phyloP scores from a whole-genome alignment of 1,139 yeast genomes.

The Kluyveromyces marxianus region DNA sequence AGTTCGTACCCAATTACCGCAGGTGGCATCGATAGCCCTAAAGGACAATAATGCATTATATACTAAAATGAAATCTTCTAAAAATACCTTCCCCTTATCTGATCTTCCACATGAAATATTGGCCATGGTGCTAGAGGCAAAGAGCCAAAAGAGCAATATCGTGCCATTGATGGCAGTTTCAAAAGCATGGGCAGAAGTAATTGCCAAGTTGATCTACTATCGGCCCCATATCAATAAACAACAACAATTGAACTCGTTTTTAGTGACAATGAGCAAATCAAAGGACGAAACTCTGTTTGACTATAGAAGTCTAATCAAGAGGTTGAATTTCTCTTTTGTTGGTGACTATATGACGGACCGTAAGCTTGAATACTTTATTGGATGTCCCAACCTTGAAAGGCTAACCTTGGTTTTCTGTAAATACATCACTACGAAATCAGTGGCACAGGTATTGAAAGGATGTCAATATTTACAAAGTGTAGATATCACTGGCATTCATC shows the following conservation, averaged over 20 bases:
- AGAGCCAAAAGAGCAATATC: slow-evolving; percentile 57
- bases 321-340: slow-evolving; percentile 74
- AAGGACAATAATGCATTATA: background rate
- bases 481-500: slow-evolving; percentile 81
- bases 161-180: slow-evolving; percentile 69
- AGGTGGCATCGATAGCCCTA: slow-evolving; percentile 1
- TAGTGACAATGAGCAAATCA: slow-evolving; percentile 46
- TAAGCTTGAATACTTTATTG: slow-evolving; percentile 45
- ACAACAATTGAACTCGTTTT: slow-evolving; percentile 41
- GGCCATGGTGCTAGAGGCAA: slow-evolving; percentile 58
- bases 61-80: background rate
- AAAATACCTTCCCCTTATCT: slow-evolving; percentile 39
- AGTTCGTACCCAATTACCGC: slow-evolving; percentile 3
- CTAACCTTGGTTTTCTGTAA: slow-evolving; percentile 79
- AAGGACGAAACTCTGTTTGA: slow-evolving; percentile 53
- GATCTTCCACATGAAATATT: slow-evolving; percentile 77
- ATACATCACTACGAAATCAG: slow-evolving; percentile 52
- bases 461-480: slow-evolving; percentile 75
- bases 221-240: slow-evolving; percentile 71
- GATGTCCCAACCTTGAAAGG: slow-evolving; percentile 74
- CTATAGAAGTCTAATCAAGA: slow-evolving; percentile 66
- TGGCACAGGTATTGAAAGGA: slow-evolving; percentile 52
- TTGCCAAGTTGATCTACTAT: slow-evolving; percentile 81
- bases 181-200: slow-evolving; percentile 70
- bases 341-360: slow-evolving; percentile 62